A percentile compares a stretch with the other conserved stretches of the same genome.
phyloP scores from a whole-genome alignment of 192 early-diverging fungal species.

The Entomortierella lignicola region DNA sequence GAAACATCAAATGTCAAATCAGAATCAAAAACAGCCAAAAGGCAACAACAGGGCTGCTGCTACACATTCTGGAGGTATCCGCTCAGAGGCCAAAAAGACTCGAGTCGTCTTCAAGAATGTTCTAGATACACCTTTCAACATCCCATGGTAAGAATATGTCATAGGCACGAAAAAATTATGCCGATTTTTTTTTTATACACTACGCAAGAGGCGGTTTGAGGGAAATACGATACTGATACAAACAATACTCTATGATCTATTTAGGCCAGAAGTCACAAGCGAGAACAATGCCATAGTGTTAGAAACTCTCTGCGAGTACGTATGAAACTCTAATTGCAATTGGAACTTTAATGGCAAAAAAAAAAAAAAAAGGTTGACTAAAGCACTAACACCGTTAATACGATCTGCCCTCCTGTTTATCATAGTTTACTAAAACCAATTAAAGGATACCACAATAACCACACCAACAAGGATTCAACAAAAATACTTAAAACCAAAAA shows the following conservation, averaged over 20 bases:
- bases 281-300: slow-evolving; percentile 33
- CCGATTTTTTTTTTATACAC: no score
- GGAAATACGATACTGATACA: no score
- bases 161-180: no score
- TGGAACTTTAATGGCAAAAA: no score
- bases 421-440: slow-evolving; percentile 33
- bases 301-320: slow-evolving; percentile 49
- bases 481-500: slow-evolving; percentile 8
- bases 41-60: slow-evolving; percentile 10
- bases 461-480: not conserved
- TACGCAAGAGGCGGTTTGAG: no score
- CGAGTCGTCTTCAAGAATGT: slow-evolving; percentile 37
- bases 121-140: slow-evolving; percentile 43
- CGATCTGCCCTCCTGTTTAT: not conserved
- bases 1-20: slow-evolving; percentile 7
- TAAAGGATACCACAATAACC: slow-evolving; percentile 9
- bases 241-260: no score
- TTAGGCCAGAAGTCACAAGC: slow-evolving; percentile 37
- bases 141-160: slow-evolving; percentile 25
- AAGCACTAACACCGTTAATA: no score
- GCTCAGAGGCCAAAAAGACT: slow-evolving; percentile 42
- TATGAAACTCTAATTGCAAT: not conserved
- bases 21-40: slow-evolving; percentile 16
- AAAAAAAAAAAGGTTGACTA: no score
- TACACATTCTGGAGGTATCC: slow-evolving; percentile 27